phyloP scores from a whole-genome alignment of 345 rosid genomes.

The Punica granatum region DNA sequence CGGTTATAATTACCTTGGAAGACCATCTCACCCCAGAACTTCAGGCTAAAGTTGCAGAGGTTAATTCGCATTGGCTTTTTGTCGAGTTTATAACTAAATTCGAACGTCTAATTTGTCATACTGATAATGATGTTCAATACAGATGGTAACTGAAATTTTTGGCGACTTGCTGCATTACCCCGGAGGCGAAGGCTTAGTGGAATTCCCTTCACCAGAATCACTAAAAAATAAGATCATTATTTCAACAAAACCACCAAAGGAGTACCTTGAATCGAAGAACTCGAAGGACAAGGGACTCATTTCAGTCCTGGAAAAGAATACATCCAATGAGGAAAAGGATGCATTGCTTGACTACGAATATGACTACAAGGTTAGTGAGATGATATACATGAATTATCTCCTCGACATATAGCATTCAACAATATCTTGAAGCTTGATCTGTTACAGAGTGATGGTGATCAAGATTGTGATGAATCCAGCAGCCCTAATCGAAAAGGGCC shows the following conservation, averaged over 20 bases:
- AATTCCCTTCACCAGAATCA: conserved; percentile 83
- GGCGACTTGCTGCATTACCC: conserved; percentile 66
- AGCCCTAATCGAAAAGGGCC: conserved; percentile 3
- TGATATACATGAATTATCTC: not conserved
- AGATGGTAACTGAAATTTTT: conserved; percentile 72
- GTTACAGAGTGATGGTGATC: conserved; percentile 24
- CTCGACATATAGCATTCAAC: not conserved
- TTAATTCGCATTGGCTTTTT: conserved; percentile 8
- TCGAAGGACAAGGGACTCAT: conserved; percentile 23
- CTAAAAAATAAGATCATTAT: conserved; percentile 61
- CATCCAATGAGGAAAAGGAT: conserved; percentile 34
- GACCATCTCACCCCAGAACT: conserved; percentile 90
- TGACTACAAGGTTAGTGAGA: conserved; percentile 29
- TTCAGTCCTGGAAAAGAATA: conserved; percentile 24
- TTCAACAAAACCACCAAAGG: conserved; percentile 93
- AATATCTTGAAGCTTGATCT: not conserved
- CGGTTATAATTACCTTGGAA: conserved; percentile 86
- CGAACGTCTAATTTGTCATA: not conserved
- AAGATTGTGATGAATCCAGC: conserved; percentile 36
- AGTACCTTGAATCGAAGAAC: conserved; percentile 50
- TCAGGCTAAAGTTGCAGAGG: conserved; percentile 93
- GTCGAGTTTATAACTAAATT: not conserved
- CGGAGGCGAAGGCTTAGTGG: conserved; percentile 44
- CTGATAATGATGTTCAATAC: conserved; percentile 3
- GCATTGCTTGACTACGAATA: conserved; percentile 16